Conservation (phyloP, 1,139 yeast species). For the Kodamaea derodonti region DNA sequence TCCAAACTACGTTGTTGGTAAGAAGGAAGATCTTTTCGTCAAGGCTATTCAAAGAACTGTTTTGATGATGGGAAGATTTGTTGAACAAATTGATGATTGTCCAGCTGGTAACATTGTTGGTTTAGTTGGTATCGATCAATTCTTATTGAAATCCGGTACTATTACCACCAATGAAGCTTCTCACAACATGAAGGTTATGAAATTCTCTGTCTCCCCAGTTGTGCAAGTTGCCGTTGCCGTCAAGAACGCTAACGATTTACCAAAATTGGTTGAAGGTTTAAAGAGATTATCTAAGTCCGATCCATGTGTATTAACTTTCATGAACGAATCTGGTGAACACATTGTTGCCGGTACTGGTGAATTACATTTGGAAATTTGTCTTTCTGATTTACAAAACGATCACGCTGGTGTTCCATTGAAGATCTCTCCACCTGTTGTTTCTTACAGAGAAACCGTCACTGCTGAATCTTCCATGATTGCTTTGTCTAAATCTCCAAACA, state of each 20-base stretch:
- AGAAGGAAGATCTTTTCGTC: conserved; percentile 94
- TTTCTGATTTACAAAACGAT: conserved; percentile 93
- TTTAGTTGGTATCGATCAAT: conserved; percentile 99
- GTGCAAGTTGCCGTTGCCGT: conserved; percentile 99
- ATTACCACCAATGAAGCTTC: conserved; percentile 94
- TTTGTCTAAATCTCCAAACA: conserved; percentile 98
- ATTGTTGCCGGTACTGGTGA: conserved; percentile 99
- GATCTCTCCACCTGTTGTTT: conserved; percentile 96
- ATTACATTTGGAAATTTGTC: conserved; percentile 98
- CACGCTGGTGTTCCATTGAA: conserved; percentile 99
- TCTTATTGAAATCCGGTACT: conserved; percentile 99
- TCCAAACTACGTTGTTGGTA: conserved; percentile 98
- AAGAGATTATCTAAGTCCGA: conserved; percentile 99
- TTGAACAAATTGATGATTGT: conserved; percentile 98
- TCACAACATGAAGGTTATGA: conserved; percentile 99
- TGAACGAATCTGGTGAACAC: conserved; percentile 97
- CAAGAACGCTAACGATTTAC: conserved; percentile 98
- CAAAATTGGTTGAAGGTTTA: conserved; percentile 99
- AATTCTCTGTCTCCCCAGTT: conserved; percentile 99
- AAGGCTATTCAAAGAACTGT: conserved; percentile 99
- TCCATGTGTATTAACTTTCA: conserved; percentile 91
- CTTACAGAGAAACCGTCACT: conserved; percentile 98
- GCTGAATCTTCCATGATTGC: conserved; percentile 93
- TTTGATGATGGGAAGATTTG: conserved; percentile 98
- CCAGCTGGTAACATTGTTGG: conserved; percentile 99